Base-by-base conservation (phyloP, 2,329 filamentous ascomycete species). In the Tolypocladium album region DNA sequence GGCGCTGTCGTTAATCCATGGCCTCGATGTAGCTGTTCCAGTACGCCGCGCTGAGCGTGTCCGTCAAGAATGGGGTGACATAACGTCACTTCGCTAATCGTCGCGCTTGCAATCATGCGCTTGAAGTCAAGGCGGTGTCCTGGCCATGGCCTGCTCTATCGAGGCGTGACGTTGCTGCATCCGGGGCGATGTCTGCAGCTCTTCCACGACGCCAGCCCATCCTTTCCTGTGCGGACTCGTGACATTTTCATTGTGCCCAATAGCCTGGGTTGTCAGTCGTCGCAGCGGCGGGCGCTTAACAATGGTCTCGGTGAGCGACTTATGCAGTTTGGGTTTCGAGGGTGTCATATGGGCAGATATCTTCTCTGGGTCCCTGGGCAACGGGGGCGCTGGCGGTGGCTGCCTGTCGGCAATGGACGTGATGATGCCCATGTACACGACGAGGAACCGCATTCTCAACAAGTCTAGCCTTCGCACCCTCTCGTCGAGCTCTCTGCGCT, bases 131-230 rank as follows among this genome's bases (percentile, higher is more conserved):
- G 62, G 64, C 39, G 69, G 61, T 40, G 66, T 60, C 59, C 63
- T 63, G 42, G 76, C 74, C 79, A 85, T 84, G 62, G 81, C 74
- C 64, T 75, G 76, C 70, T 87, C 85, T 66, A 87, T 82, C 9
- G 81, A 85, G n/a, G 82, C 81, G 67, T 84, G 83, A 20, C 85
- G 78, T 66, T 84, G 81, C 57, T 84, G 82, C 75, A 88, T 79
- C 60, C 80, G 70, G 2, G 84, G 85, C 31, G 82, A 85, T 59
- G 74, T 80, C 68, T 87, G 84, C 57, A 88, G 72, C 66, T 88
- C 85, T 59, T 82, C 76, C 27, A 88, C 82, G 7, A 88, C 84
- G 34, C 83, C 83, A 24, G 82, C 81, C 85, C 85, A 88, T 34
- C 83, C 83, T 62, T 74, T 73, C 59, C 79, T 79, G 58, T 83